phyloP scores from a whole-genome alignment of 306 rosid genomes.

The Prunus salicina region DNA sequence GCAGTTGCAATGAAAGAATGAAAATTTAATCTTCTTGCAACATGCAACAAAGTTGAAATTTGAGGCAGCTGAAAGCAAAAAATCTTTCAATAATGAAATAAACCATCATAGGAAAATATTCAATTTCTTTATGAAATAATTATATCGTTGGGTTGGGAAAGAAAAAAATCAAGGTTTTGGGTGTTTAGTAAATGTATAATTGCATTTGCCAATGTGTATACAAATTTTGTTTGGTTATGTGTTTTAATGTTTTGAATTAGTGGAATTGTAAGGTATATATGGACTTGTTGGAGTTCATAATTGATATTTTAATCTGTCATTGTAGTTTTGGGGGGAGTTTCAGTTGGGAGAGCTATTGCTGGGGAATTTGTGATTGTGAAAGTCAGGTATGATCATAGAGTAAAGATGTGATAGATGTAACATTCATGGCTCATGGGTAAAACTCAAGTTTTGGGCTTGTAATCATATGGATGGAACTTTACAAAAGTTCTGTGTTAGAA shows the following conservation, averaged over 20 bases:
- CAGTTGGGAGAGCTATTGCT: slow-evolving; percentile 80
- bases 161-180: neutral
- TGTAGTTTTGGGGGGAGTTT: slow-evolving; percentile 80
- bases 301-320: slow-evolving; percentile 4
- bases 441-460: neutral
- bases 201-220: neutral
- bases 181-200: neutral
- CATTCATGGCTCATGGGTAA: neutral
- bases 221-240: neutral
- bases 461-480: neutral
- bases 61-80: neutral
- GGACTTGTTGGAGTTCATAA: neutral
- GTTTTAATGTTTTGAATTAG: too few species aligned
- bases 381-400: slow-evolving; percentile 46
- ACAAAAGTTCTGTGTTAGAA: neutral
- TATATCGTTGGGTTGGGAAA: neutral
- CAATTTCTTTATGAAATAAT: too few species aligned
- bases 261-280: neutral
- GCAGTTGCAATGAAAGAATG: too few species aligned
- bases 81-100: neutral
- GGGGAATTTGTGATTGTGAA: slow-evolving; percentile 79
- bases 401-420: neutral
- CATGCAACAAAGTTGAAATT: too few species aligned
- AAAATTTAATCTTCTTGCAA: too few species aligned
- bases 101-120: too few species aligned